Evolutionary conservation across 1,284 basidiomycete species (phyloP), one percentile per base, ranked within the genome.

Genomic region (Macrocystidia cucumis): DNA sequence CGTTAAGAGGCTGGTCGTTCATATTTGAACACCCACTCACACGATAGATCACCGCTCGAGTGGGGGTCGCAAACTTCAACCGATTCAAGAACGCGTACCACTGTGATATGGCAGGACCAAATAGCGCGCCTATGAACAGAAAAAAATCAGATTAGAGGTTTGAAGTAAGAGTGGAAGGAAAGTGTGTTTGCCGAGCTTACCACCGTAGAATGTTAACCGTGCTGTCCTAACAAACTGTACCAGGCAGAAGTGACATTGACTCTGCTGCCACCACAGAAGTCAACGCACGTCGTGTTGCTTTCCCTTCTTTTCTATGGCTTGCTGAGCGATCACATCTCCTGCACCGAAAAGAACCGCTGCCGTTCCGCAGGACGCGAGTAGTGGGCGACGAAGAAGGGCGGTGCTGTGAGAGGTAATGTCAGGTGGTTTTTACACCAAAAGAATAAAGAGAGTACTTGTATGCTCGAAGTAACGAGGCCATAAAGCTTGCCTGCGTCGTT

Each of bases 311-410:
- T 91, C 90, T 18, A 91, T 73, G 0, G 65, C 78, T 52, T 91
- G 83, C 56, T 91, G 89, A 0, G 89, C 87, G 23, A 91, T 69
- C 1, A 87, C 49, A 51, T 92, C 90, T n/a, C 87, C 89, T 6
- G 74, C 61, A 29, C 80, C 78, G 47, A 88, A 90, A 11, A 90
- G 60, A 28, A 78, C 51, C 1, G 72, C 77, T 1, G 82, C 79
- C 0, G 84, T 84, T 1, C 59, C 57, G 41, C 75, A 81, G 47
- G 84, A 80, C 3, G 75, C 60, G 11, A 73, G 34, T 62, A 83
- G 63, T 0, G 84, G 84, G n/a, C 74, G 64, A 13, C 74, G 71
- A 33, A 80, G 57, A 22, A 86, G 64, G 9, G 70, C 59, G 0
- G 75, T 59, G 51, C 83, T 86, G 53, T n/a, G 32, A 14, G 20